Conservation (phyloP, 208 protist species). For the Leishmania tarentolae region DNA sequence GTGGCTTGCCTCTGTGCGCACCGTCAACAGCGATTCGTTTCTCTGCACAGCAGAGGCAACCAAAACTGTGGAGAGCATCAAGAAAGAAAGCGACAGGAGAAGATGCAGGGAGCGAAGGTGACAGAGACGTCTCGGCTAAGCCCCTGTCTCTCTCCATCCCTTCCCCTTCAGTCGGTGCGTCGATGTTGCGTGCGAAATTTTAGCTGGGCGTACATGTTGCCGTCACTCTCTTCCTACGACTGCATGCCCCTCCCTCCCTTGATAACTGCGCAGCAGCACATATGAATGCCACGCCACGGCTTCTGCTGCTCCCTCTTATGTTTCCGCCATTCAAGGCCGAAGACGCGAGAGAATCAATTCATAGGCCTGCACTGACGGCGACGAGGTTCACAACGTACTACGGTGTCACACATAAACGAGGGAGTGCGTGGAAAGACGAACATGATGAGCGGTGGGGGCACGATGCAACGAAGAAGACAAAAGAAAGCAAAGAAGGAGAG, state of each 20-base stretch:
- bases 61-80: neutral
- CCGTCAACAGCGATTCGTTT: neutral
- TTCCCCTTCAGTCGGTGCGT: neutral
- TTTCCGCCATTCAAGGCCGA: neutral
- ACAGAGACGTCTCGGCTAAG: neutral
- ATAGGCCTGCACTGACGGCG: neutral
- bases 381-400: neutral
- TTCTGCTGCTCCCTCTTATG: neutral
- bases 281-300: neutral
- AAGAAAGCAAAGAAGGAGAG: neutral
- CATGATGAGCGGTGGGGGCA: neutral
- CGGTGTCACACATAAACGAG: neutral
- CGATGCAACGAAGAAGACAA: conserved; percentile 1
- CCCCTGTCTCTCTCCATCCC: neutral
- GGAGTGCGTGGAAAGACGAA: neutral
- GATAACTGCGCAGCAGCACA: neutral
- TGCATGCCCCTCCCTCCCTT: neutral
- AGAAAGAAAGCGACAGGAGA: neutral
- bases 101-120: neutral
- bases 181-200: neutral
- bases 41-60: neutral
- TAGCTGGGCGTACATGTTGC: neutral
- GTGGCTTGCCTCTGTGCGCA: neutral
- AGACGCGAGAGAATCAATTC: neutral
- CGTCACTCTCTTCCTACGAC: neutral